Conservation (phyloP, 345 rosid genomes). For the Clarkia xantiana region DNA sequence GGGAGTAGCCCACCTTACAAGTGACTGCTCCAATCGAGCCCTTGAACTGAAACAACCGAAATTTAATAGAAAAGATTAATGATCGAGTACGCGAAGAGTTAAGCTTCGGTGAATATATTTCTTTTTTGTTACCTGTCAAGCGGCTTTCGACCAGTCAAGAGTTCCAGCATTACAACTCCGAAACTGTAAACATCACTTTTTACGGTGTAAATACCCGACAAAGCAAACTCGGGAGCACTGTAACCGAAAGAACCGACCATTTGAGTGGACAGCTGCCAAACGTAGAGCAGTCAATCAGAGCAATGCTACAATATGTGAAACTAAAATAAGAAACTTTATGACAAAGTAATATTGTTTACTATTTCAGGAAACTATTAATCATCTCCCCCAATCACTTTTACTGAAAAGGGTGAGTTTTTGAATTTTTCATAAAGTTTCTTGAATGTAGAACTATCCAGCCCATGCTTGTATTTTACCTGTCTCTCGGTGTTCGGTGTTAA, state of each 20-base stretch:
- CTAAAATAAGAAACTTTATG: too few species aligned
- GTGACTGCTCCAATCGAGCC: slow-evolving; percentile 81
- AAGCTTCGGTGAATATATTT: too few species aligned
- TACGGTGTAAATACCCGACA: slow-evolving; percentile 88
- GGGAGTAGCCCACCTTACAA: slow-evolving; percentile 98
- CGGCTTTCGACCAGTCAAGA: slow-evolving; percentile 92
- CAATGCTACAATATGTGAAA: too few species aligned
- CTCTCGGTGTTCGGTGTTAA: slow-evolving; percentile 89
- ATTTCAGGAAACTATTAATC: too few species aligned
- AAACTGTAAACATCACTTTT: slow-evolving; percentile 98
- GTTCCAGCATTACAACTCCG: slow-evolving; percentile 97
- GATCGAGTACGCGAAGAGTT: too few species aligned
- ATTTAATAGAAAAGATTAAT: neutral
- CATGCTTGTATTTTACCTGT: slow-evolving; percentile 30
- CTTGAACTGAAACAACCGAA: slow-evolving; percentile 43
- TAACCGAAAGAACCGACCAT: slow-evolving; percentile 97
- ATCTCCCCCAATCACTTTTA: too few species aligned
- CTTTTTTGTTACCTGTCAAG: slow-evolving; percentile 55
- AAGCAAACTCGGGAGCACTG: slow-evolving; percentile 95
- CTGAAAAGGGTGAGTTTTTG: too few species aligned
- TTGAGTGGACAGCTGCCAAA: slow-evolving; percentile 72
- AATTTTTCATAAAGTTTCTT: too few species aligned
- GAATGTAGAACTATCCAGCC: too few species aligned
- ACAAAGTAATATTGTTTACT: too few species aligned
- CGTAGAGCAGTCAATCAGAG: neutral